Evolutionary conservation across 164 flowering plant species (phyloP), one percentile per base, ranked within the genome.

Genomic region (Tetrastigma voinierianum): DNA sequence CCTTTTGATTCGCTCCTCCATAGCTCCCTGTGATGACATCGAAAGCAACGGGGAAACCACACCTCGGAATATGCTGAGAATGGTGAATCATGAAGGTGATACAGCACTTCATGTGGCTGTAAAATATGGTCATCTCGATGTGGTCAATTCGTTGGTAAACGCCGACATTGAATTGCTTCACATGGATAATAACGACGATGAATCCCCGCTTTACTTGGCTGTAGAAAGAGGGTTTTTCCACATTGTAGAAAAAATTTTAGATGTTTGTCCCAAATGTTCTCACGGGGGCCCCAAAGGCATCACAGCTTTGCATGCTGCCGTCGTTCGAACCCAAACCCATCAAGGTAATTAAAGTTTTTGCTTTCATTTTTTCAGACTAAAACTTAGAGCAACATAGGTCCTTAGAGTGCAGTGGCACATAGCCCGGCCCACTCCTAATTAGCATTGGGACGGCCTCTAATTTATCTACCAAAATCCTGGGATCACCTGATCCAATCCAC

Each of bases 221-320:
- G 60, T 57, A 9, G 60, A 57, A 10, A 25, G 32, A 13, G 60
- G 60, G 4, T 57, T 57, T 23, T 24, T 57, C n/a, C 44, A 19
- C 21, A 15, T 57, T 57, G 60, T 21, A 32, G 6, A 32, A 32
- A 4, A 32, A 3, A 32, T 32, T 7, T 32, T 32, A 32, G 6
- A 32, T 32, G 2, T 3, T 4, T 3, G 40, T 46, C 21, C 57
- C 8, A 45, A 8, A 7, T 68, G 58, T 25, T 59, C 56, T 4
- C 18, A 44, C 45, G 40, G 19, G n/a, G 72, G 72, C 19, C 10
- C 48, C 45, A 49, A 67, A 11, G 51, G 53, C 49, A 61, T 67
- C 63, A 72, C 56, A 46, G 75, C 55, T 6, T 21, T 72, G 45
- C 75, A 72, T 46, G 75, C 75, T 1, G 67, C 71, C n/a, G 46